A percentile compares a stretch with the other conserved stretches of the same genome.
Conservation (phyloP, 345 rosid species). For the Euphorbia tirucalli region DNA sequence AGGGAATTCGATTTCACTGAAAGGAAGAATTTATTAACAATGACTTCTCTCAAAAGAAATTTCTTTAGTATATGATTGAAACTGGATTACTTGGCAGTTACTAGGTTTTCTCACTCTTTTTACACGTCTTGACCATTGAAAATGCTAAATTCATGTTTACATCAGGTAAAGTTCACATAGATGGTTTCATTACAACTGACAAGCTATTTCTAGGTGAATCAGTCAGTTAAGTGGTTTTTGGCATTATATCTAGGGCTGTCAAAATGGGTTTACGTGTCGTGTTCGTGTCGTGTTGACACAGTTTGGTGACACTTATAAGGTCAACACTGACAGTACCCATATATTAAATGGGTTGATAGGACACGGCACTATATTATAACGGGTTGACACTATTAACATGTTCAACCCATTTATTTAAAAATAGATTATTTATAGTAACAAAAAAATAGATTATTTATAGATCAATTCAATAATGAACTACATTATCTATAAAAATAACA, state of each 20-base stretch:
- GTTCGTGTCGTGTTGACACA: too few species aligned
- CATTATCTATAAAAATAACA: too few species aligned
- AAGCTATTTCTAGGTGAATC: neutral
- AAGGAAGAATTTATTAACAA: neutral
- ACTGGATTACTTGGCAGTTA: neutral
- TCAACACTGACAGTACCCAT: too few species aligned
- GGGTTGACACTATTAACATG: too few species aligned
- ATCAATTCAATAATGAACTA: too few species aligned
- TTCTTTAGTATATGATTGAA: neutral
- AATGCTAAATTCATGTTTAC: neutral
- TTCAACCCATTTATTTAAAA: too few species aligned
- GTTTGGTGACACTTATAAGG: too few species aligned
- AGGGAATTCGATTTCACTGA: neutral
- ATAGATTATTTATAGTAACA: too few species aligned
- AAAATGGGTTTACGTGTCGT: too few species aligned
- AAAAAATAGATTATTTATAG: too few species aligned
- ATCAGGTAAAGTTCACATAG: neutral
- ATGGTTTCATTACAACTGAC: neutral
- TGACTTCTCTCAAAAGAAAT: neutral
- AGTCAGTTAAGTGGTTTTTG: neutral
- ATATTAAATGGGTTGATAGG: too few species aligned
- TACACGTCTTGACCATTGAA: neutral
- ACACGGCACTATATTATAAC: too few species aligned
- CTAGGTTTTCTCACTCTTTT: neutral
- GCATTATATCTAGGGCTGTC: neutral